Evolutionary conservation across 2,329 filamentous ascomycete species (phyloP), one percentile per base, ranked within the genome.

Genomic region (Fusarium sp.): DNA sequence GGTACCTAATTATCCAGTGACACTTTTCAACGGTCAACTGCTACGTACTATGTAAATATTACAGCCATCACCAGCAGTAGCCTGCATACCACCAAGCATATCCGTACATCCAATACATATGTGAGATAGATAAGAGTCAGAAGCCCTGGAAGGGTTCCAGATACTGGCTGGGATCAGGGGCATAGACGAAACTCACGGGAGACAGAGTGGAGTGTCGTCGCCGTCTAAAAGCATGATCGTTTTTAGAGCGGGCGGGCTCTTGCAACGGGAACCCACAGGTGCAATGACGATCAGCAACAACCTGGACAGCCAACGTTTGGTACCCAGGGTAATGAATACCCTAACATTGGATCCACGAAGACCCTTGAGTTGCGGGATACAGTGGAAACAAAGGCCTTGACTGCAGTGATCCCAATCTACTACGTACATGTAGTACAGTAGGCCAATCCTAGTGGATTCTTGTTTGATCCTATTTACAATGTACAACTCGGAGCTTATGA

Each of bases 211-310:
- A 52, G 66, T 47, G 50, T 45, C 35, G 50, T 45, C 35, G 64
- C 49, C 45, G 47, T 35, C 42, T 23, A 50, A 46, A 45, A 52
- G 49, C 40, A 54, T 55, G 51, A 58, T 63, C 58, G 42, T 49
- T 52, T 35, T 65, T 51, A 56, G 50, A 68, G 43, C 47, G 51
- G 43, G 43, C 51, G 51, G 43, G 65, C 51, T 69, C 51, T 66
- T 45, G 56, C 50, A 66, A 46, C 66, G 66, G 66, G 60, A 68
- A 49, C 66, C 51, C 65, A 66, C 66, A 66, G 54, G 58, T 35
- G 27, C 53, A 56, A 59, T 53, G 58, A 49, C 53, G 45, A 67
- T 67, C 64, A 56, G 33, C 58, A 54, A 33, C 48, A 64, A 51
- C 46, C 56, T 21, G 42, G 23, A 36, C 33, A 17, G 33, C 33